A percentile compares a stretch with the other conserved stretches of the same genome.
Evolutionary conservation across 306 rosid species (phyloP).

Genomic region (Quercus aquifolioides): DNA sequence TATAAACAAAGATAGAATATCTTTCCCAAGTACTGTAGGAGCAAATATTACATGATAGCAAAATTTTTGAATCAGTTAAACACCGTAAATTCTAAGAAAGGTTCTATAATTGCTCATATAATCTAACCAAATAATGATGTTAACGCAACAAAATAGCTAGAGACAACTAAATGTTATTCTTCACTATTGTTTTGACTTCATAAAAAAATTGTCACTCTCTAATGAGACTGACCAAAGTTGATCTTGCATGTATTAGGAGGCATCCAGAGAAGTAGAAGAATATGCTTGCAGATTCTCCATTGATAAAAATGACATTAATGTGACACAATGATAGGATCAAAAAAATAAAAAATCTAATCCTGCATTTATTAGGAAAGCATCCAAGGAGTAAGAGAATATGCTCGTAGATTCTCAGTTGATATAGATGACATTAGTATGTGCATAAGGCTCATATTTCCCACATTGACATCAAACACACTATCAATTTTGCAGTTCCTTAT

Average conservation of each 20-base stretch:
- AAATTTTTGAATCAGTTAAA: not conserved
- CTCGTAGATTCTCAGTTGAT: not conserved
- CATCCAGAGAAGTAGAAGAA: not conserved
- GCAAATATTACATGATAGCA: not conserved
- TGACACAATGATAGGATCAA: too few relatives aligned
- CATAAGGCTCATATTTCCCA: not conserved
- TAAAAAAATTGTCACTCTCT: not conserved
- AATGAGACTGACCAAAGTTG: not conserved
- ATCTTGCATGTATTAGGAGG: not conserved
- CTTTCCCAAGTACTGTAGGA: not conserved
- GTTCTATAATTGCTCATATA: not conserved
- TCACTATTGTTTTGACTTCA: too few relatives aligned
- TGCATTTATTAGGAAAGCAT: not conserved
- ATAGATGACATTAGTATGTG: not conserved
- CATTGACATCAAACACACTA: not conserved
- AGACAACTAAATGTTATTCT: not conserved
- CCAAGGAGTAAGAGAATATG: not conserved
- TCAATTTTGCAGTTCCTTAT: not conserved
- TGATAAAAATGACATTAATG: too few relatives aligned
- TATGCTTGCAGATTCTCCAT: too few relatives aligned
- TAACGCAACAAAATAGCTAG: not conserved
- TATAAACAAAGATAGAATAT: not conserved
- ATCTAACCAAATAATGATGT: not conserved
- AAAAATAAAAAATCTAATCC: not conserved
- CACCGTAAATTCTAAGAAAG: not conserved